Base-by-base conservation (phyloP, 371 early-diverging fungal genomes). In the Blakeslea trispora region DNA sequence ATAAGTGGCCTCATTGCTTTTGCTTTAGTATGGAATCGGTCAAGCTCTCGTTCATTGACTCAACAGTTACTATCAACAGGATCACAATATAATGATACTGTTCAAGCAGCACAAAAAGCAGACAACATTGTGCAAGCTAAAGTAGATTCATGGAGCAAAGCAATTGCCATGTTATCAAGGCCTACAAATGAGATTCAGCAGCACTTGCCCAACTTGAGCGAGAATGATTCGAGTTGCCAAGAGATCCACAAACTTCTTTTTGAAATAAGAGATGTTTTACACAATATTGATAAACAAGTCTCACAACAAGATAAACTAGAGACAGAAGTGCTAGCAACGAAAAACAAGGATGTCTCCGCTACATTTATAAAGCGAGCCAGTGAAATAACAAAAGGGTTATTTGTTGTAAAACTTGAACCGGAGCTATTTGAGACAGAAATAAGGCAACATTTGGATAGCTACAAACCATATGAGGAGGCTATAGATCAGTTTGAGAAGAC, bases 401-500 rank as follows among this genome's bases (percentile, higher is more conserved):
- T 85, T 0, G 79, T 81, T 0, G 73, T 86, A 28, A 86, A 88
- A 64, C 73, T 90, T 41, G 90, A 90, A 51, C 79, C 86, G 8
- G 85, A 85, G 22, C 90, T 88, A 54, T 91, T 91, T 57, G 82
- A 85, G 41, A 79, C 80, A 13, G 69, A 85, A 19, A 91, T 91
- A 72, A 79, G 72, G 14, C 75, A 86, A 52, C 77, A 84, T 32
- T 60, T 92, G 34, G 72, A 79, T 44, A 81, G 75, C 51, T 93
- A 93, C 43, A 81, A 84, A 54, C 69, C 66, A 5, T 84, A 79
- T 65, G 55, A 76, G 0, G 76, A 78, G 21, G 74, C 81, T 10
- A 70, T 72, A 28, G 51, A 55, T 9, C 66, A 61, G 10, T 69
- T 79, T 55, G 44, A 32, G 5, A n/a, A 45, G 0, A 24, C 28